phyloP scores from a whole-genome alignment of 371 early-diverging fungal genomes.

The Zopfochytrium polystomum region DNA sequence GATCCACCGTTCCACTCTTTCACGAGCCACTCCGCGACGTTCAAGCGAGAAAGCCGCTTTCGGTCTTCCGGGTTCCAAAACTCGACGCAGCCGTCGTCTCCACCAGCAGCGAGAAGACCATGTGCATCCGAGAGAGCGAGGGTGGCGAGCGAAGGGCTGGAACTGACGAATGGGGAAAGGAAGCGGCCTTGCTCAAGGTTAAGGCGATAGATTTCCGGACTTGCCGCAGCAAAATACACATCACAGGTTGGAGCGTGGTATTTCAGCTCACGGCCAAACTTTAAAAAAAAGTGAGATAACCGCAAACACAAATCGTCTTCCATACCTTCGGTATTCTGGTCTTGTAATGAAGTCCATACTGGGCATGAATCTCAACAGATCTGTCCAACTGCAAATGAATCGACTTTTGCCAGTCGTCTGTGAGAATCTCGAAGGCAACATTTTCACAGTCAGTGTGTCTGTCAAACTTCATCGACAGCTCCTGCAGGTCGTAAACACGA shows the following conservation, averaged over 20 bases:
- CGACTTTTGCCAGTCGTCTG: conserved; percentile 97
- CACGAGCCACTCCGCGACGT: conserved; percentile 52
- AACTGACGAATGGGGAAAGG: conserved; percentile 74
- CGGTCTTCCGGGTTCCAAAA: conserved; percentile 91
- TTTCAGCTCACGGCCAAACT: conserved; percentile 87
- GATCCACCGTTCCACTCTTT: conserved; percentile 16
- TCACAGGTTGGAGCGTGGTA: conserved; percentile 94
- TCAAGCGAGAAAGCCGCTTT: conserved; percentile 63
- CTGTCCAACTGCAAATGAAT: conserved; percentile 91
- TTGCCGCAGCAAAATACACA: conserved; percentile 78
- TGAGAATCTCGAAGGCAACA: conserved; percentile 70
- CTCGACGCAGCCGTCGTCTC: conserved; percentile 83
- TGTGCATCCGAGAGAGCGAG: conserved; percentile 80
- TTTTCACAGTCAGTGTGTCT: conserved; percentile 95
- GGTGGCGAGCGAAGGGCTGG: conserved; percentile 77
- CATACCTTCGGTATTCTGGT: conserved; percentile 87
- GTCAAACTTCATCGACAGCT: conserved; percentile 96
- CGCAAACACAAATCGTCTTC: conserved; percentile 7
- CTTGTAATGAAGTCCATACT: conserved; percentile 91
- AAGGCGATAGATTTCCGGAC: conserved; percentile 83
- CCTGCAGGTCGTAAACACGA: conserved; percentile 88
- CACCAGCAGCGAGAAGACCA: conserved; percentile 87
- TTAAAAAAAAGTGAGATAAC: background rate
- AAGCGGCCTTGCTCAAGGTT: conserved; percentile 96
- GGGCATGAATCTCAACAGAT: conserved; percentile 95